Conservation (phyloP, 148 eudicot species). For the Arbutus unedo region DNA sequence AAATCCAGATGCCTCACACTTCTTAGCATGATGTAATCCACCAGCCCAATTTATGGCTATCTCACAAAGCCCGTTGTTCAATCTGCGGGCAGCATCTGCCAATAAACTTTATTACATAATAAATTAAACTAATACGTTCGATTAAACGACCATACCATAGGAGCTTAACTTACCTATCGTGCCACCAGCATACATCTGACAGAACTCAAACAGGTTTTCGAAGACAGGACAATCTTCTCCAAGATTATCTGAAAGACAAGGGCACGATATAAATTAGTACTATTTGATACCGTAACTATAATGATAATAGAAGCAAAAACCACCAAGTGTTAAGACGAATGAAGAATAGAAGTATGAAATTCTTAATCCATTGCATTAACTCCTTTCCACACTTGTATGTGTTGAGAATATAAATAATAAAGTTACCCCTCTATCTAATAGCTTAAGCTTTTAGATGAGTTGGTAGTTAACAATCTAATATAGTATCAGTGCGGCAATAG, state of each 20-base stretch:
- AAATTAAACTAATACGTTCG: background rate
- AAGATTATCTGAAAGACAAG: conserved; percentile 66
- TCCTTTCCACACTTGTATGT: background rate
- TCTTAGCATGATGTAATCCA: conserved; percentile 99
- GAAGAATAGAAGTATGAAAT: background rate
- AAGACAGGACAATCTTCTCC: conserved; percentile 98
- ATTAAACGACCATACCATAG: conserved; percentile 8
- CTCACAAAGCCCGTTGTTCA: conserved; percentile 90
- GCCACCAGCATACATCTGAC: conserved; percentile 99
- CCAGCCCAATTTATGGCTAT: conserved; percentile 99
- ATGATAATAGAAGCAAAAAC: background rate
- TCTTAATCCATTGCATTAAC: background rate
- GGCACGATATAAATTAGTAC: background rate
- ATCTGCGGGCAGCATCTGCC: conserved; percentile 95
- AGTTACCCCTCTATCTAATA: too few species aligned
- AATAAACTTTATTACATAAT: conserved; percentile 23
- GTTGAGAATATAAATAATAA: too few species aligned
- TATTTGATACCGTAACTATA: conserved; percentile 4
- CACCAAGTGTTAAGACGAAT: background rate
- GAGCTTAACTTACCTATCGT: conserved; percentile 68
- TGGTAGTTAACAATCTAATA: background rate
- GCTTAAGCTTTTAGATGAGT: too few species aligned
- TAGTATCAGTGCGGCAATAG: too few species aligned
- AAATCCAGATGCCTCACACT: conserved; percentile 96
- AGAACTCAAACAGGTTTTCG: conserved; percentile 93